Evolutionary conservation across 2,329 filamentous ascomycete species (phyloP), one percentile per base, ranked within the genome.

Genomic region (Fusarium burgessii): DNA sequence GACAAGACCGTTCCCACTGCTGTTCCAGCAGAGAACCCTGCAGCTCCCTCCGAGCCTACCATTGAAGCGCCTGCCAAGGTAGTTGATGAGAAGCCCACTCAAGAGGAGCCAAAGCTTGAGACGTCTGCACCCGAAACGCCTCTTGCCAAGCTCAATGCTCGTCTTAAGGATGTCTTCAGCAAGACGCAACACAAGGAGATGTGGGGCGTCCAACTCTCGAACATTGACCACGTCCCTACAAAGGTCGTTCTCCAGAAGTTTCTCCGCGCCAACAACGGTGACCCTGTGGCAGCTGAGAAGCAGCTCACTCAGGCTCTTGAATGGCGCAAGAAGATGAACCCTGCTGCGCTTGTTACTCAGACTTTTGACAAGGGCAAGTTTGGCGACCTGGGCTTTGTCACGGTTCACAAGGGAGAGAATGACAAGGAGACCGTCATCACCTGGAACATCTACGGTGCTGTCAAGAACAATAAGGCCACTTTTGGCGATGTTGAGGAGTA

Each of bases 391-490:
- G 95, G 95, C 41, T 98, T 92, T 78, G 88, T 97, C 54, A 93
- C 93, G 2, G 86, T 86, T n/a, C 90, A 96, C 73, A 82, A 86
- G 58, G 85, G 86, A 38, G 85, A 85, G 2, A 86, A 85, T 54
- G 81, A 83, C 64, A 84, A 89, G 75, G 89, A 91, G 79, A 86
- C 76, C 20, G 78, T 97, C 60, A 91, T 95, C 51, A 96, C 93
- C 4, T 98, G 95, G 92, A 98, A 98, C 80, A 91, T 98, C 77
- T 98, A 98, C 78, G 95, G 95, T 17, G 89, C 90, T 40, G 93
- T 95, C 69, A 96, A 96, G 86, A 88, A 93, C 74, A 89, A 92
- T 75, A 90, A 94, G 68, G 89, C 92, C 71, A 97, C 94, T 0
- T 98, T 98, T 84, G 93, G 92, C 7, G 87, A 96, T 76, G 83